phyloP scores from a whole-genome alignment of 371 early-diverging fungal species.

The Chytridiales sp. region DNA sequence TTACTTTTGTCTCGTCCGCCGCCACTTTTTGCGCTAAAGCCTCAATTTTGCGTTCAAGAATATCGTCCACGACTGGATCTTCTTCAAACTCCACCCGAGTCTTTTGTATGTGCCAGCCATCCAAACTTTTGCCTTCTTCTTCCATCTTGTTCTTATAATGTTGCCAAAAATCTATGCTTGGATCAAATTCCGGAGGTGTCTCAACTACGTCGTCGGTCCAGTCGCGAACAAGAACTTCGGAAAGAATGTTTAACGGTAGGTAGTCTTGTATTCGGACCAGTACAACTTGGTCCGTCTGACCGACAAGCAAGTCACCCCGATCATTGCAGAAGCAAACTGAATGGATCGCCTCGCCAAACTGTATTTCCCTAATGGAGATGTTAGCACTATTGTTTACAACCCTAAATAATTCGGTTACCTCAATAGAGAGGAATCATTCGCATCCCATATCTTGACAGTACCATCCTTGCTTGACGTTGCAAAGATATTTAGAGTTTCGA shows the following conservation, averaged over 20 bases:
- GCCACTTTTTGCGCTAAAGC: not conserved
- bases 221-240: slow-evolving; percentile 1
- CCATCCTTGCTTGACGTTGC: slow-evolving; percentile 44
- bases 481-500: slow-evolving; percentile 24
- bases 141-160: slow-evolving; percentile 29
- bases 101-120: slow-evolving; percentile 32
- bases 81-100: not conserved
- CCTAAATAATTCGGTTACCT: slow-evolving; percentile 18
- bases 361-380: slow-evolving; percentile 39
- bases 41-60: not conserved
- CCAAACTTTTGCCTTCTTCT: slow-evolving; percentile 18
- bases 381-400: not conserved
- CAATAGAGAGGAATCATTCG: slow-evolving; percentile 26
- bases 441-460: slow-evolving; percentile 53
- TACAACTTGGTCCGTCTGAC: slow-evolving; percentile 40
- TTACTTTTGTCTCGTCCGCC: not conserved
- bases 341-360: slow-evolving; percentile 37
- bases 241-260: slow-evolving; percentile 26
- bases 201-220: slow-evolving; percentile 42
- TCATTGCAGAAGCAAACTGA: slow-evolving; percentile 42
- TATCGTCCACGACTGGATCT: not conserved
- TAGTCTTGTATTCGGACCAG: slow-evolving; percentile 47
- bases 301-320: slow-evolving; percentile 48
- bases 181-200: slow-evolving; percentile 41
- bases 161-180: slow-evolving; percentile 46